Evolutionary conservation across 768 basidiomycete genomes (phyloP).

Genomic region (Botryobasidium botryosum): DNA sequence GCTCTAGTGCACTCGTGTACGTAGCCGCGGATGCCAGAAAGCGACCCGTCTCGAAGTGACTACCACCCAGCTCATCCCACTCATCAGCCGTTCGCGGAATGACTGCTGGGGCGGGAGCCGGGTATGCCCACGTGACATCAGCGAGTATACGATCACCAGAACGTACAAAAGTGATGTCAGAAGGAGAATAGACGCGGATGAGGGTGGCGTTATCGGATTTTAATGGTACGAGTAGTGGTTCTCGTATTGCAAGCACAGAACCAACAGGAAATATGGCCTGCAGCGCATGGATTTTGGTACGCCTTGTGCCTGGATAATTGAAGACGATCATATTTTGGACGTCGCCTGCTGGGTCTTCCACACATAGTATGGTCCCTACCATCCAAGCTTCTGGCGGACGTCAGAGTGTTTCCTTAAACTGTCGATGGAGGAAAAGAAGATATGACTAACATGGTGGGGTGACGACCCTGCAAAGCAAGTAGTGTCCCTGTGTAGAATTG

Average conservation of each 20-base stretch:
- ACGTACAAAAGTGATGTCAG: constrained; percentile 7
- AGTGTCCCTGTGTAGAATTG: too few species aligned
- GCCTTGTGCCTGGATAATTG: constrained; percentile 3
- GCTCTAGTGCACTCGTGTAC: constrained; percentile 15
- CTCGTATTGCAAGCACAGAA: constrained; percentile 9
- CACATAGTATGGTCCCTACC: constrained; percentile 2
- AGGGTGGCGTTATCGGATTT: not conserved
- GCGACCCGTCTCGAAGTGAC: constrained; percentile 1
- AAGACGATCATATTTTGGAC: constrained; percentile 1
- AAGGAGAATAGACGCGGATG: constrained; percentile 12
- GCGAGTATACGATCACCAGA: constrained; percentile 1
- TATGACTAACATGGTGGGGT: too few species aligned
- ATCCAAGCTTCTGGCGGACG: constrained; percentile 1
- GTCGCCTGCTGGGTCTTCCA: constrained; percentile 5
- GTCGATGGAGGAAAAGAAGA: too few species aligned
- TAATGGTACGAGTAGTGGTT: constrained; percentile 9
- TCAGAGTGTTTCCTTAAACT: too few species aligned
- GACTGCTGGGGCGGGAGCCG: too few species aligned
- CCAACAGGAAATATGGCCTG: constrained; percentile 13
- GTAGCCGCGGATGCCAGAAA: constrained; percentile 8
- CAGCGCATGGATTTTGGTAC: constrained; percentile 4
- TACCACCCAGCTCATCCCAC: constrained; percentile 15
- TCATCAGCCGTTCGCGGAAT: too few species aligned
- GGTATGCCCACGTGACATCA: constrained; percentile 14
- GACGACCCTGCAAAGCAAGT: too few species aligned